A percentile compares a stretch with the other conserved stretches of the same genome.
phyloP scores from a whole-genome alignment of 305 asterid species.

The Solanum hybrid region DNA sequence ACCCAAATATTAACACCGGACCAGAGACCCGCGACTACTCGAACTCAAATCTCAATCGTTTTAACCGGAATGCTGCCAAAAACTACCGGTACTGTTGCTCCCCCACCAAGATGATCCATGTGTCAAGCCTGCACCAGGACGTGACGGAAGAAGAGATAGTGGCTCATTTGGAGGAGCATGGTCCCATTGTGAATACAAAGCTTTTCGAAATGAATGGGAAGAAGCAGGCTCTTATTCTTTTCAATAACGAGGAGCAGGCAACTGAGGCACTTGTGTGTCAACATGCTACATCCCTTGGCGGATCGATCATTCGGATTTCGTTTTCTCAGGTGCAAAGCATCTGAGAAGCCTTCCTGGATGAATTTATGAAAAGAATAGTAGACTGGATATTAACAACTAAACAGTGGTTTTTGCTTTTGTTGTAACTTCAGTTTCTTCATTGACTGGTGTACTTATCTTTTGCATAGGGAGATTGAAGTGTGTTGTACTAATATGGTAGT shows the following conservation, averaged over 20 bases:
- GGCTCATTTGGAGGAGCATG: conserved; percentile 72
- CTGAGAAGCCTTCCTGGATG: conserved; percentile 23
- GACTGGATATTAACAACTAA: conserved; percentile 1
- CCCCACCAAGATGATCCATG: conserved; percentile 89
- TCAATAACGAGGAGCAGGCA: conserved; percentile 83
- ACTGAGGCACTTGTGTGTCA: conserved; percentile 94
- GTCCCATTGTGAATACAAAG: conserved; percentile 51
- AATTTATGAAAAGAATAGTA: not conserved
- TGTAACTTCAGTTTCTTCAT: conserved; percentile 4
- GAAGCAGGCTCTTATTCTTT: conserved; percentile 81
- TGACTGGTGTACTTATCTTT: not conserved
- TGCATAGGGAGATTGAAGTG: not conserved
- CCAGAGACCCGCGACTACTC: conserved; percentile 81
- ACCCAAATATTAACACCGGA: conserved; percentile 68
- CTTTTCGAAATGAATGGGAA: conserved; percentile 89
- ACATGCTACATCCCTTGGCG: conserved; percentile 85
- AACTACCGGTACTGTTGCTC: conserved; percentile 89
- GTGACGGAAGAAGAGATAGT: conserved; percentile 77
- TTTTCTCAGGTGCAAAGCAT: conserved; percentile 88
- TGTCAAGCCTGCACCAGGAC: conserved; percentile 76
- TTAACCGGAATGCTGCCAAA: conserved; percentile 85
- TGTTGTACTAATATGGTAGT: not conserved
- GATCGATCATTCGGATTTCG: conserved; percentile 74
- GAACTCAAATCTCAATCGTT: conserved; percentile 88
- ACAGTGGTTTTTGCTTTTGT: not conserved